Base-by-base conservation (phyloP, 805 yeast genomes). In the Metschnikowia kofuensis region DNA sequence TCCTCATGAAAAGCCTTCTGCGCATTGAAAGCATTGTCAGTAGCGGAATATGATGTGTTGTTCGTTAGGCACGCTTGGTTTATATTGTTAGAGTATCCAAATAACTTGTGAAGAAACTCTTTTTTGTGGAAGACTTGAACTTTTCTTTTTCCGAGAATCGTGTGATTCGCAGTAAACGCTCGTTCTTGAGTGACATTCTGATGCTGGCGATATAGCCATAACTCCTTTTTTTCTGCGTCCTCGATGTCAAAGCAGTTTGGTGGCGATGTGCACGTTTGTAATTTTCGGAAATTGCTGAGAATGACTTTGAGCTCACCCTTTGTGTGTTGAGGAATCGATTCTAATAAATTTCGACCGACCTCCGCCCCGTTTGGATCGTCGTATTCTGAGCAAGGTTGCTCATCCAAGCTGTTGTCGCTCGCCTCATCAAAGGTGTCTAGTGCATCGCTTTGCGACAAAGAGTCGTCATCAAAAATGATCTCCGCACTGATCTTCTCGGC, bases 1-100 rank as follows among this genome's bases (percentile, higher is more conserved):
- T 73, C 77, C 51, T 72, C 77, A 42, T 69, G 71, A 42, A 68
- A 68, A 6, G 72, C 64, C 52, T 67, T 71, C 44, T 68, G 72
- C 1, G 70, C 64, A 48, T 63, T 72, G 49, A 66, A 55, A 10
- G 61, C 58, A 51, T 67, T 70, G 49, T 72, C 76, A 9, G 68
- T 47, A 6, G 74, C 58, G 6, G 73, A 66, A 54, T 72, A 69
- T 10, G 68, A 57, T 14, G 75, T 62, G 57, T 72, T 72, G 54
- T 72, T 72, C 42, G 76, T 72, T 50, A 69, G 62, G 47, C 67
- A 67, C 39, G 70, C 75, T 40, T 62, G 68, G 57, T 73, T 72
- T 42, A 73, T 50, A 42, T 61, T 63, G 56, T 73, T 73, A 42
- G 60, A 56, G 48, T 67, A 64, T 26, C 77, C 77, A 56, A 73